Base-by-base conservation (phyloP, 441 rosid species). In the Pelargonium australe region DNA sequence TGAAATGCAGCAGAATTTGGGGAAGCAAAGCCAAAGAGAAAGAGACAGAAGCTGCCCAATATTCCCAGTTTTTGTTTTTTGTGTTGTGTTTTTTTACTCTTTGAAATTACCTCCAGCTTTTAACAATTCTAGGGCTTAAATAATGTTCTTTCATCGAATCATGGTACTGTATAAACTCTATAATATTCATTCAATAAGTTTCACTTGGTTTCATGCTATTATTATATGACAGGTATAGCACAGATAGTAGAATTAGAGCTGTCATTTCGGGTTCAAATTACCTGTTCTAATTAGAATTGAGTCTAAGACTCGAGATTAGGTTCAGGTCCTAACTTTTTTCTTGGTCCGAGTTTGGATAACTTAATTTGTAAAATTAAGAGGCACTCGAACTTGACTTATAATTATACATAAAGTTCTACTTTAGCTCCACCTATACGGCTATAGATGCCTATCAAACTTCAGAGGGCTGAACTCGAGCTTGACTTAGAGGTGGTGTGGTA, bases 41-140 rank as follows among this genome's bases (percentile, higher is more conserved):
- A 70, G 71, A 60, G 80, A 82, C 80, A 62, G 64, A 68, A 44
- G 73, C 55, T 66, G 74, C 28, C 57, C 67, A 14, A 14, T 68
- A 63, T 66, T 67, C 72, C 67, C 49, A 12, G 5, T 7, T 43
- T 49, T 40, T 9, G 78, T 67, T 72, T 67, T 72, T 70, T 45
- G 44, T 75, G 75, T 34, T 71, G 75, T 73, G 62, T 58, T n/a
- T 67, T 68, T 64, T 25, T 62, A 5, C 60, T 11, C 74, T 71
- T 70, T 16, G 78, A 74, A 53, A 65, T 71, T 62, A 66, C 72
- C 83, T 68, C 79, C 79, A 13, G 13, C 2, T 45, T 40, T 72
- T 61, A 40, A 31, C 64, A 3, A 57, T 43, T 45, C 13, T 4
- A 0, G 69, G 43, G 60, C 63, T 41, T 7, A 65, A 49, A 9